Conservation (phyloP, 768 basidiomycete species). For the Boletellus sp. region DNA sequence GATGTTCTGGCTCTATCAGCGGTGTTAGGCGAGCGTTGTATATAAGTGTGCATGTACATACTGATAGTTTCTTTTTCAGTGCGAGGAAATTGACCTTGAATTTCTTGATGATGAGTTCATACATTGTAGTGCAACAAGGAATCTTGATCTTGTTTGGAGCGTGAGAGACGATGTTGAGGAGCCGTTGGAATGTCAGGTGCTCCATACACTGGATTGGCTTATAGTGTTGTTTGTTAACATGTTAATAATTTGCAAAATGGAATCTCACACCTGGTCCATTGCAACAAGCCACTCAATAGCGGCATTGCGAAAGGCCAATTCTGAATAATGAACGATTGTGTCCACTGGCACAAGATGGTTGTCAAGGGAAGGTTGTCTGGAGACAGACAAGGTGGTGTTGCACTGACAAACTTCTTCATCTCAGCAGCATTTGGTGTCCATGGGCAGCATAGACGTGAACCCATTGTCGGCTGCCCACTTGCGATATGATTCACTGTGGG, state of each 20-base stretch:
- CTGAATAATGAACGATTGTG: neutral
- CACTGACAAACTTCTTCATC: neutral
- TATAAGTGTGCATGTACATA: neutral
- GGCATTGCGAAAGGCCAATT: neutral
- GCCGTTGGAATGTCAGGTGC: slow-evolving; percentile 1
- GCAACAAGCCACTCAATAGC: neutral
- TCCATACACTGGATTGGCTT: neutral
- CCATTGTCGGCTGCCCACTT: slow-evolving; percentile 2
- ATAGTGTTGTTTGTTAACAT: neutral
- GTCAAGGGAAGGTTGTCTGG: slow-evolving; percentile 1
- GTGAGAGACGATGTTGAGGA: neutral
- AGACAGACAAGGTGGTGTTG: neutral
- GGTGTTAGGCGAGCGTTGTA: neutral
- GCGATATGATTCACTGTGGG: neutral
- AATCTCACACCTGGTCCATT: neutral
- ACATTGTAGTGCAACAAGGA: neutral
- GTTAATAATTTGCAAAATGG: neutral
- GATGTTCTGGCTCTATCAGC: neutral
- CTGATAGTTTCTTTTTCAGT: slow-evolving; percentile 2
- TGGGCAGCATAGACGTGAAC: neutral
- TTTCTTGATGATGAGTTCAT: slow-evolving; percentile 2
- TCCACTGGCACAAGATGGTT: neutral
- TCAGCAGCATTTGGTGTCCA: neutral
- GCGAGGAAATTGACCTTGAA: slow-evolving; percentile 1
- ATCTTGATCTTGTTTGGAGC: slow-evolving; percentile 5